phyloP scores from a whole-genome alignment of 257 asterid genomes.

The Salvia rosmarinus region DNA sequence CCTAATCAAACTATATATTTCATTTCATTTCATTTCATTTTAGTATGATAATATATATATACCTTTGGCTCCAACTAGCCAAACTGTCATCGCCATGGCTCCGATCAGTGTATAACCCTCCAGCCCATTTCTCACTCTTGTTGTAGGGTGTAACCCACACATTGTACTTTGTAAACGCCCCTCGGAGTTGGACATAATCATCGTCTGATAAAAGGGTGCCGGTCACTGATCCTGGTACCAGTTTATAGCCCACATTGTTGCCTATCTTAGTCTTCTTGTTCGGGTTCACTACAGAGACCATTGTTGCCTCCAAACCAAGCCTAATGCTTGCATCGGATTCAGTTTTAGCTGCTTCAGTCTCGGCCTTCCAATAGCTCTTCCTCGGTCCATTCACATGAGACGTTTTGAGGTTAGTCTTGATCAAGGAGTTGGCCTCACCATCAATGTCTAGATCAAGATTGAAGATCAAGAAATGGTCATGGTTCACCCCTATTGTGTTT shows the following conservation, averaged over 20 bases:
- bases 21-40: neutral
- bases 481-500: slow-evolving; percentile 54
- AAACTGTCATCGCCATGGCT: slow-evolving; percentile 58
- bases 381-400: slow-evolving; percentile 36
- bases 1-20: neutral
- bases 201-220: slow-evolving; percentile 41
- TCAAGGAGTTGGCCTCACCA: slow-evolving; percentile 55
- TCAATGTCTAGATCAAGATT: slow-evolving; percentile 63
- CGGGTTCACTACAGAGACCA: slow-evolving; percentile 51
- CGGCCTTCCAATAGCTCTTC: slow-evolving; percentile 55
- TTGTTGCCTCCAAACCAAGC: slow-evolving; percentile 39
- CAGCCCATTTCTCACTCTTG: slow-evolving; percentile 64
- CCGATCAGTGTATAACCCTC: slow-evolving; percentile 51
- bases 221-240: slow-evolving; percentile 46
- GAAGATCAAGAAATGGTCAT: slow-evolving; percentile 63
- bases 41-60: neutral
- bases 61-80: slow-evolving; percentile 55
- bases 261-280: slow-evolving; percentile 56
- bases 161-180: slow-evolving; percentile 48
- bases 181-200: slow-evolving; percentile 54
- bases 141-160: slow-evolving; percentile 64
- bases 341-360: slow-evolving; percentile 38
- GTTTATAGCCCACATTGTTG: slow-evolving; percentile 49
- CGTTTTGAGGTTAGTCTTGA: slow-evolving; percentile 48
- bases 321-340: slow-evolving; percentile 54